These are phyloP conservation scores for Ceratopteris richardii DNA, from an alignment of 75 land plant species.

Conservation along the genomic window DNA sequence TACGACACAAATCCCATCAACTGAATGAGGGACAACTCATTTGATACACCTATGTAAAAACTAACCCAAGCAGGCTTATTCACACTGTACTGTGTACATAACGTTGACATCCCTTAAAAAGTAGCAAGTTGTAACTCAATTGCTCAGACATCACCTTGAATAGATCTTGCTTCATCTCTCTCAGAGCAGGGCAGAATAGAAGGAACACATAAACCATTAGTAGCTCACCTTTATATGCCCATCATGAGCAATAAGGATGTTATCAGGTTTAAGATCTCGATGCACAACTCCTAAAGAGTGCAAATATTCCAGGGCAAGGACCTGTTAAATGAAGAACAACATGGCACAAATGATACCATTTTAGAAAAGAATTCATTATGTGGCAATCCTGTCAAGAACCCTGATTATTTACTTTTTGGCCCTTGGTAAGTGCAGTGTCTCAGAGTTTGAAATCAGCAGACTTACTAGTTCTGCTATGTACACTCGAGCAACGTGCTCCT, in stretches of 20 bases:
- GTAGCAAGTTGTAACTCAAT: too few relatives aligned
- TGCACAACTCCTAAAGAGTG: slow-evolving; percentile 90
- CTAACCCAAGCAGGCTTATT: too few relatives aligned
- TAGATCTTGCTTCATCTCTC: too few relatives aligned
- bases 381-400: not conserved
- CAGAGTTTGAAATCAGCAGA: not conserved
- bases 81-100: too few relatives aligned
- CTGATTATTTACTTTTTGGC: not conserved
- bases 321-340: slow-evolving; percentile 36
- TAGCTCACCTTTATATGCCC: slow-evolving; percentile 98
- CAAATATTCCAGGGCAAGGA: slow-evolving; percentile 95
- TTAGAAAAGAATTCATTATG: not conserved
- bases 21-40: too few relatives aligned
- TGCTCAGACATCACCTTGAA: too few relatives aligned
- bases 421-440: not conserved
- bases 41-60: too few relatives aligned
- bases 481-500: slow-evolving; percentile 90
- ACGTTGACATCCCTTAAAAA: too few relatives aligned
- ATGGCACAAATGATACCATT: not conserved
- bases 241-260: slow-evolving; percentile 96
- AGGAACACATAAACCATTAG: too few relatives aligned
- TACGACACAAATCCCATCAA: too few relatives aligned
- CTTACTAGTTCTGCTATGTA: slow-evolving; percentile 98
- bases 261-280: slow-evolving; percentile 98
- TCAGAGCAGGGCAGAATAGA: too few relatives aligned